Evolutionary conservation across 2,329 filamentous ascomycete species (phyloP).

Genomic region (Sarocladium oryzae): DNA sequence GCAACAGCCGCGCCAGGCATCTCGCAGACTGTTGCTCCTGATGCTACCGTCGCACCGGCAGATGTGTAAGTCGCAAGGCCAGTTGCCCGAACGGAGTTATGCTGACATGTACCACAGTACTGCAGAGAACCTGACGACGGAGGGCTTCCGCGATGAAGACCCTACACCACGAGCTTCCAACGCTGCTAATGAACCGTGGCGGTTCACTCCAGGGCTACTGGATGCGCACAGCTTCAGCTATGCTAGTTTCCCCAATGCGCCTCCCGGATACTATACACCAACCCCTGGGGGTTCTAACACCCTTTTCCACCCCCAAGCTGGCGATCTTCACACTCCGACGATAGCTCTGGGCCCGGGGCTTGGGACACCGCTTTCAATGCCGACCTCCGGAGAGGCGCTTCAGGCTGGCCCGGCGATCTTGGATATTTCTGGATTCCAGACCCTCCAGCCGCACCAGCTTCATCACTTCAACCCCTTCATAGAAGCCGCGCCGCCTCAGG

Average conservation of each 20-base stretch:
- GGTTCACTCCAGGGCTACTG: constrained; percentile 82
- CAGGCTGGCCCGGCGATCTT: constrained; percentile 53
- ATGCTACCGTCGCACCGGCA: constrained; percentile 17
- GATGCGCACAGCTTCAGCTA: constrained; percentile 83
- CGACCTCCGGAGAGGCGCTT: constrained; percentile 59
- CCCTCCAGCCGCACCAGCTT: constrained; percentile 53
- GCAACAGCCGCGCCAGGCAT: not conserved
- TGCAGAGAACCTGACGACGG: constrained; percentile 19
- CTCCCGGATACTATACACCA: constrained; percentile 80
- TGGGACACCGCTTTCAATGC: constrained; percentile 74
- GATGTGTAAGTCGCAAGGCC: not conserved
- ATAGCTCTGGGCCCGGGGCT: constrained; percentile 64
- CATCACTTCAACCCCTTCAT: constrained; percentile 67
- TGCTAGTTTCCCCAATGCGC: constrained; percentile 69
- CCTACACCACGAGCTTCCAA: constrained; percentile 73
- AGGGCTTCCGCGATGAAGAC: constrained; percentile 61
- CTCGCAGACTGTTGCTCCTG: constrained; percentile 24
- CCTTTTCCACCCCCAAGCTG: constrained; percentile 74
- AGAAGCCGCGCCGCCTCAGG: constrained; percentile 41
- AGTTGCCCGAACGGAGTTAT: too few relatives aligned
- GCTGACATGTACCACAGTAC: too few relatives aligned
- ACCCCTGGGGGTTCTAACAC: constrained; percentile 76
- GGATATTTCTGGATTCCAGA: constrained; percentile 64
- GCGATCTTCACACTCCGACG: constrained; percentile 79
- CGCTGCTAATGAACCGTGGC: constrained; percentile 73